Evolutionary conservation across 2,329 filamentous ascomycete species (phyloP).

Genomic region (Botrytis fabae): DNA sequence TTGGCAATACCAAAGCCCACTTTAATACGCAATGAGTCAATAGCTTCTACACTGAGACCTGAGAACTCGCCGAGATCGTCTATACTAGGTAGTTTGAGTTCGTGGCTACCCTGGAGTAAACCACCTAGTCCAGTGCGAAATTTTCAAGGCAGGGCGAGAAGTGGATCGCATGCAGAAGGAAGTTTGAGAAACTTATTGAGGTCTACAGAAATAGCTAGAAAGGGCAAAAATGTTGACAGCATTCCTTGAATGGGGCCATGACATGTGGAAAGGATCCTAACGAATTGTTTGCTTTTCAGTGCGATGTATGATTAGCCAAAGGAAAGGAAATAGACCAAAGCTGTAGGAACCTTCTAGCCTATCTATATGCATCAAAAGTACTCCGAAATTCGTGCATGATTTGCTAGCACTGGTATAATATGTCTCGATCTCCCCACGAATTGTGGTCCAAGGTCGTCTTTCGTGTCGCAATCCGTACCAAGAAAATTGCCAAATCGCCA

Average conservation of each 20-base stretch:
- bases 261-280: background rate
- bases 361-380: background rate
- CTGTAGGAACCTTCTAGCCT: background rate
- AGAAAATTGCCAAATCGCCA: background rate
- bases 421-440: background rate
- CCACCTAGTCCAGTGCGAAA: slow-evolving; percentile 22
- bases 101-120: slow-evolving; percentile 39
- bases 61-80: slow-evolving; percentile 30
- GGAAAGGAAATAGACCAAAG: background rate
- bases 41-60: slow-evolving; percentile 33
- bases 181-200: slow-evolving; percentile 56
- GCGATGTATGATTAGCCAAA: background rate
- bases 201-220: slow-evolving; percentile 39
- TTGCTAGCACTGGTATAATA: background rate
- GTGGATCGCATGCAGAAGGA: slow-evolving; percentile 54
- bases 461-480: background rate
- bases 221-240: slow-evolving; percentile 39
- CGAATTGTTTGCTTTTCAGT: background rate
- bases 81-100: slow-evolving; percentile 36
- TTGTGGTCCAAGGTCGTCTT: background rate
- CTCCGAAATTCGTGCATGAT: background rate
- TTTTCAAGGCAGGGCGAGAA: slow-evolving; percentile 36
- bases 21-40: slow-evolving; percentile 36
- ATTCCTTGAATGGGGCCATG: background rate
- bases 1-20: slow-evolving; percentile 32